Evolutionary conservation across 768 basidiomycete species (phyloP), one percentile per base, ranked within the genome.

Genomic region (Thelephora ganbajun): DNA sequence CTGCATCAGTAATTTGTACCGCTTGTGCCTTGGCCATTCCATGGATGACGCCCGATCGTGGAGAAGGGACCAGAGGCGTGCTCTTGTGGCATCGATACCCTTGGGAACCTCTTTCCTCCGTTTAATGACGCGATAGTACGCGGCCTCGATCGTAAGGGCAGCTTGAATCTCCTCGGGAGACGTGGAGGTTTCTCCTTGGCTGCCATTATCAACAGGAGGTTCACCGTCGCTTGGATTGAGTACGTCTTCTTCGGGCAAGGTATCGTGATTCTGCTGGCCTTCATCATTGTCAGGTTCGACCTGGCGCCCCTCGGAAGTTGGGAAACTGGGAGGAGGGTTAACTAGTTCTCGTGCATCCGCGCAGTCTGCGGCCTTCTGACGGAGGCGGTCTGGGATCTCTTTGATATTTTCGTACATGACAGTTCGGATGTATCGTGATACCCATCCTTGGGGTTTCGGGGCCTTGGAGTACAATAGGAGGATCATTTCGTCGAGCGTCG

Each of bases 1-100:
- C 5, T 60, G 56, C 53, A 67, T 72, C 12, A 69, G 56, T 0
- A 56, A 46, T 12, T 61, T 62, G 49, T 76, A 30, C 5, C 50
- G 50, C 14, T 41, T 41, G 14, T 18, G 7, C 35, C 53, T 53
- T 6, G 51, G 53, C 67, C 69, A 66, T 3, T 49, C 45, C 23
- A 61, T 59, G 5, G 48, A 52, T 39, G 50, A 54, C 20, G 61
- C 59, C 22, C 57, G 54, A 36, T 54, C 51, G 23, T 61, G 45
- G 42, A 63, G 72, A 11, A 50, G 48, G 16, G 37, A 6, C 44
- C 66, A 71, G 22, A 61, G 41, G 3, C 43, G 44, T 7, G 54
- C 50, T 33, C 51, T 49, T n/a, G 59, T 55, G 5, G 54, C 64
- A 37, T 23, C 53, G 12, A 16, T 52, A 52, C 12, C 37, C 55